A percentile compares a stretch with the other conserved stretches of the same genome.
phyloP scores from a whole-genome alignment of 305 asterid genomes.

The Rubia tinctorum region DNA sequence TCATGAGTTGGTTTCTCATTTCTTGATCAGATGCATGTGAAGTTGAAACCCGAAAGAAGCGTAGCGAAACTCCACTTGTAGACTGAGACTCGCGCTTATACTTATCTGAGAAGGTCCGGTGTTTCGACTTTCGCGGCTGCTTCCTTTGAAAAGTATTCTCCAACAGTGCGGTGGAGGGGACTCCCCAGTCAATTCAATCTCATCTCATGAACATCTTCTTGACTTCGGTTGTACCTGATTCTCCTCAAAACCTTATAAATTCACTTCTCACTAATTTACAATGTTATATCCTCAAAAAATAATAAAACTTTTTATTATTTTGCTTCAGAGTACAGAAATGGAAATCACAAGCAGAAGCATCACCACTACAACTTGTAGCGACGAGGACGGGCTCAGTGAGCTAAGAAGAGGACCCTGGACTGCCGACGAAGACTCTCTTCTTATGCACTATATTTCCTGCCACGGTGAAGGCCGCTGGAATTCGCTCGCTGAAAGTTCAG shows the following conservation, averaged over 20 bases:
- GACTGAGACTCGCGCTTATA: not conserved
- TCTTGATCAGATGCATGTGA: no score
- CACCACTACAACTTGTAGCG: conserved; percentile 15
- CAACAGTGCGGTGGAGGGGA: not conserved
- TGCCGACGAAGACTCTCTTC: conserved; percentile 57
- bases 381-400: conserved; percentile 37
- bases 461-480: conserved; percentile 86
- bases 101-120: no score
- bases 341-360: conserved; percentile 8
- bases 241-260: not conserved
- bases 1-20: no score
- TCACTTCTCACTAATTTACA: not conserved
- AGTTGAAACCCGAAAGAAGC: not conserved
- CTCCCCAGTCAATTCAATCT: not conserved
- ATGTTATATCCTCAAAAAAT: not conserved
- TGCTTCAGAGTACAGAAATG: no score
- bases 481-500: conserved; percentile 52
- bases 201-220: not conserved
- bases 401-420: conserved; percentile 77
- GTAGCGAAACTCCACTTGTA: not conserved
- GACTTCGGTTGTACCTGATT: not conserved
- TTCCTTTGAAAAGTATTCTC: conserved; percentile 11
- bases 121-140: conserved; percentile 16
- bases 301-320: not conserved
- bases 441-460: conserved; percentile 45